Base-by-base conservation (phyloP, 164 flowering plant species). In the Magnolia officinalis region DNA sequence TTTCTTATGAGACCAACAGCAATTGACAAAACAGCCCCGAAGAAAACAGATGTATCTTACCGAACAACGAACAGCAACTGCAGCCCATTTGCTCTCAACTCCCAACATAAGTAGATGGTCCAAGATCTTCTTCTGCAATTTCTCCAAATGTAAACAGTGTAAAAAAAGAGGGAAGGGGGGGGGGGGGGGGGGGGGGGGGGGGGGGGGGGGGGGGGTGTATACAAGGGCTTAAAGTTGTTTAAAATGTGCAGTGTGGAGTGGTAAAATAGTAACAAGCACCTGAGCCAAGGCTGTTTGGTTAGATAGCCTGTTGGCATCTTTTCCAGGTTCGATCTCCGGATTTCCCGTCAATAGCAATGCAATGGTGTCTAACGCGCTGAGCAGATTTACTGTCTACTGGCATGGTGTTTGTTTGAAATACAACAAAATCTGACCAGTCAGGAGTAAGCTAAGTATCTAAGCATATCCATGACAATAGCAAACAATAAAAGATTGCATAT, bases 61-160 rank as follows among this genome's bases (percentile, higher is more conserved):
- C 85, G 83, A 79, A 82, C 97, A 91, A 26, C 97, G 98, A 18
- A 96, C 89, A 77, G 97, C 76, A 81, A 91, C 89, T 50, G 99
- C 93, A 78, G 93, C 97, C 99, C 99, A 96, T 75, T 88, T 96
- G 83, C 98, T 92, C 87, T 96, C 99, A 81, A 94, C 90, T 31
- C 98, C 97, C 85, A 96, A 83, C 91, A 92, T 78, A 66, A 96
- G 83, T 64, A 96, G 92, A 86, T 89, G 83, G 76, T 92, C 97
- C 87, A 94, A 74, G 19, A 88, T 79, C 69, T 90, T 92, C 70
- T 89, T 91, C 99, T 96, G 81, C 80, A 86, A 72, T 21, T 68
- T 37, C 45, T 37, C 45, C 45, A 37, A 37, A 37, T 37, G 52
- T 45, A 75, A 58, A 59, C 4, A 31, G 58, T 23, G 26, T 18